Evolutionary conservation across 2,329 filamentous ascomycete genomes (phyloP).

Genomic region (Karstenula rhodostoma): DNA sequence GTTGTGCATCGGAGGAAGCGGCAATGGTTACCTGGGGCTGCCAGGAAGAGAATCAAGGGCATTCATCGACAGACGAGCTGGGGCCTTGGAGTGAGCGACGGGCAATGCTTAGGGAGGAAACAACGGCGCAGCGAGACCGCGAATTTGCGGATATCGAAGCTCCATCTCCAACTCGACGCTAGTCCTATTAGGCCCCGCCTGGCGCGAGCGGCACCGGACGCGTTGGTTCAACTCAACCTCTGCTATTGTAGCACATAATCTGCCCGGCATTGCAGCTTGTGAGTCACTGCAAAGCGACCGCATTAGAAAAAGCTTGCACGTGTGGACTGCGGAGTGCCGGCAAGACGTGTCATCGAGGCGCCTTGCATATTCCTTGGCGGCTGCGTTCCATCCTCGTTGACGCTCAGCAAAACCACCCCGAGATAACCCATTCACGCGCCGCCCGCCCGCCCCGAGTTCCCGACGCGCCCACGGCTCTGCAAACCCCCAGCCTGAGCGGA

Average conservation of each 20-base stretch:
- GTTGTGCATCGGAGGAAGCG: constrained; percentile 29
- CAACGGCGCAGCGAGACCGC: constrained; percentile 11
- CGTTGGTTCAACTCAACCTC: not conserved
- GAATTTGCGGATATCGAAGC: not conserved
- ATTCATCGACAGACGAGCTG: constrained; percentile 45
- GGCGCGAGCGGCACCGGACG: not conserved
- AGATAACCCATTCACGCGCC: constrained; percentile 11
- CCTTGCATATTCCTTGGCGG: constrained; percentile 31
- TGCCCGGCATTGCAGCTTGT: not conserved
- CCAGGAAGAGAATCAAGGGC: constrained; percentile 43
- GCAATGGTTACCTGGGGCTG: constrained; percentile 42
- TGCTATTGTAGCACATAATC: not conserved
- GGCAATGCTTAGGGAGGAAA: constrained; percentile 3
- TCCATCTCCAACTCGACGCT: not conserved
- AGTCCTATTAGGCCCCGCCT: not conserved
- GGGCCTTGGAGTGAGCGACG: not conserved
- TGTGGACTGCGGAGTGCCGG: constrained; percentile 1
- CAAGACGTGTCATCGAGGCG: constrained; percentile 15
- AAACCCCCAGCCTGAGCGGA: not conserved
- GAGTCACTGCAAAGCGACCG: not conserved
- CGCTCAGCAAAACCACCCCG: constrained; percentile 31
- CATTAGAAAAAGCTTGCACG: not conserved
- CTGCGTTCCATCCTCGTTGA: constrained; percentile 36
- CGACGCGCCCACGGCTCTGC: constrained; percentile 1
- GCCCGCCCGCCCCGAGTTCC: constrained; percentile 1